Conservation (phyloP, 1,139 yeast species). For the Ogataea hybrid region DNA sequence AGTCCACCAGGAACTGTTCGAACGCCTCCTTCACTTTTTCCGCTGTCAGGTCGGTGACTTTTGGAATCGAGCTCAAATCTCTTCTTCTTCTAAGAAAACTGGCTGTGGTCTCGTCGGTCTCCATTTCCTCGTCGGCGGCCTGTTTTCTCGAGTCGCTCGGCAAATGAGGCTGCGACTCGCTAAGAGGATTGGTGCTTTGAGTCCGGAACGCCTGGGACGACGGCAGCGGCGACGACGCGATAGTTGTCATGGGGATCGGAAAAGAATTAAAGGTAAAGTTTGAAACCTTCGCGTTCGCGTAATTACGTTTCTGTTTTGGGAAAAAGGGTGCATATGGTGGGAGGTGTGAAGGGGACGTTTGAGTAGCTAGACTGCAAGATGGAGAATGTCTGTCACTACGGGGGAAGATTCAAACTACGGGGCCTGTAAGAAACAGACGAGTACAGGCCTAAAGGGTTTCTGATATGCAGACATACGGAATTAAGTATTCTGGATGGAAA, state of each 20-base stretch:
- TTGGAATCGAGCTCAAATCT: constrained; percentile 69
- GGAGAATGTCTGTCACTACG: not conserved
- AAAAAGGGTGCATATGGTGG: constrained; percentile 8
- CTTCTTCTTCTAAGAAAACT: constrained; percentile 37
- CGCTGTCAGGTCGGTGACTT: constrained; percentile 88
- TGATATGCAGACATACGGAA: not conserved
- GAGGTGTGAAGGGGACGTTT: not conserved
- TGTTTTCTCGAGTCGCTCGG: constrained; percentile 18
- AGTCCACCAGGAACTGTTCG: constrained; percentile 78
- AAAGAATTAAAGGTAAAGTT: constrained; percentile 1
- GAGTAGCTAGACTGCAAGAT: not conserved
- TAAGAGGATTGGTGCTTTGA: constrained; percentile 33
- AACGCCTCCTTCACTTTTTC: constrained; percentile 92
- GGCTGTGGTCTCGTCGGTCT: constrained; percentile 26
- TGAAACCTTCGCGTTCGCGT: constrained; percentile 12
- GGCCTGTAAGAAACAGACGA: not conserved
- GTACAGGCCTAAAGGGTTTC: no score
- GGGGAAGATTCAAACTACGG: not conserved
- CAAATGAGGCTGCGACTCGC: constrained; percentile 26
- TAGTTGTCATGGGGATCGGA: constrained; percentile 39
- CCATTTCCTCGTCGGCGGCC: constrained; percentile 23
- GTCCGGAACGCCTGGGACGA: constrained; percentile 60
- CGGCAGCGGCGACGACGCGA: constrained; percentile 70
- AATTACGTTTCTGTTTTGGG: constrained; percentile 8
- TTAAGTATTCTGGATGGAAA: no score